A percentile compares a stretch with the other conserved stretches of the same genome.
Evolutionary conservation across 2,329 filamentous ascomycete genomes (phyloP).

Genomic region (Ceratocystis papillata): DNA sequence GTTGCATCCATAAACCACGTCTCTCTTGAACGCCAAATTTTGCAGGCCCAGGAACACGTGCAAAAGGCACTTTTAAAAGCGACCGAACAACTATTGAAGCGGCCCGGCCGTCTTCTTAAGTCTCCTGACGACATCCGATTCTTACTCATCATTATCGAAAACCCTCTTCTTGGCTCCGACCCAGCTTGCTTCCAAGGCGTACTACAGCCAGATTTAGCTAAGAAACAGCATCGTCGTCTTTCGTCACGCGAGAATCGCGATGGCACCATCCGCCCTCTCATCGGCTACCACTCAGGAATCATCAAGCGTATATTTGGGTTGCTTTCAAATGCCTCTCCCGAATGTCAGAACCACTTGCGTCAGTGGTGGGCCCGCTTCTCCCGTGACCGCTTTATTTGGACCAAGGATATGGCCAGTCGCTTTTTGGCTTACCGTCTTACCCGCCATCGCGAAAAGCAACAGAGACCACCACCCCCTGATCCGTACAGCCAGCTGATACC

Average conservation of each 20-base stretch:
- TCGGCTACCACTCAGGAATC: constrained; percentile 65
- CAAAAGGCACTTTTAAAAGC: constrained; percentile 64
- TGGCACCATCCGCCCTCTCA: constrained; percentile 20
- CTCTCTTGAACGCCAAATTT: constrained; percentile 39
- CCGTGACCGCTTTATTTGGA: constrained; percentile 53
- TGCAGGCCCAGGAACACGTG: constrained; percentile 54
- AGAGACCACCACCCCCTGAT: constrained; percentile 47
- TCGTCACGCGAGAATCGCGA: constrained; percentile 13
- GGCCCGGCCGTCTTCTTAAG: constrained; percentile 59
- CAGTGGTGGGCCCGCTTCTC: constrained; percentile 67
- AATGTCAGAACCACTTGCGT: constrained; percentile 66
- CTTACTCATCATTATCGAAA: constrained; percentile 64
- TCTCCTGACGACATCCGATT: constrained; percentile 64
- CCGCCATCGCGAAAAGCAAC: constrained; percentile 57
- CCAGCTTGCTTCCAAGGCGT: constrained; percentile 35
- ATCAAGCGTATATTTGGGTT: constrained; percentile 76
- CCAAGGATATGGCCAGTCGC: constrained; percentile 65
- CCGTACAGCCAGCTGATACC: constrained; percentile 60
- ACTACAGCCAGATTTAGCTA: constrained; percentile 29
- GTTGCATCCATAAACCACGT: constrained; percentile 30
- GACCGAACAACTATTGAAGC: constrained; percentile 67
- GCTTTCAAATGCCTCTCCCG: constrained; percentile 60
- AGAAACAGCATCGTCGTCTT: constrained; percentile 14
- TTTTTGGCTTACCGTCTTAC: constrained; percentile 74
- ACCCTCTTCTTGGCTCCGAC: constrained; percentile 57